phyloP scores from a whole-genome alignment of 2,329 filamentous ascomycete species.

The Pseudogymnoascus sp. region DNA sequence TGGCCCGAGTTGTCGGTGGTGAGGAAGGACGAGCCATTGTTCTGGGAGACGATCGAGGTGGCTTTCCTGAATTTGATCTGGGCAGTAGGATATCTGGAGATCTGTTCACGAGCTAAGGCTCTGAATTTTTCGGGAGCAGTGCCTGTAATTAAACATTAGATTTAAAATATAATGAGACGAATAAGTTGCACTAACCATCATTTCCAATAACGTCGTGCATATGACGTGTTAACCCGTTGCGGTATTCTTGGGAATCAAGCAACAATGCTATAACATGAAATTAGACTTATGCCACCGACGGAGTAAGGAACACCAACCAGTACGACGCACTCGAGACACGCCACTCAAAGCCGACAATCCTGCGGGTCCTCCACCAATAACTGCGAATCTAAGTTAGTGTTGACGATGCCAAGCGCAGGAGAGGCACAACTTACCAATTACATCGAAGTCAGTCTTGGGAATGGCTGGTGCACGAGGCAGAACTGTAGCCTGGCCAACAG shows the following conservation, averaged over 20 bases:
- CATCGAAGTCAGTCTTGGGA: conserved; percentile 19
- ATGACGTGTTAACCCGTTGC: conserved; percentile 33
- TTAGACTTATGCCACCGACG: too few relatives aligned
- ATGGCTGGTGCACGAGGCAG: background rate
- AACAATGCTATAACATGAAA: conserved; percentile 25
- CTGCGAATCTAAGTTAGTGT: too few relatives aligned
- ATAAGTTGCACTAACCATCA: conserved; percentile 19
- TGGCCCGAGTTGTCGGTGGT: conserved; percentile 32
- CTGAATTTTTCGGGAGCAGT: conserved; percentile 27
- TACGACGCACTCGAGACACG: conserved; percentile 31
- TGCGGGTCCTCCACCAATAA: conserved; percentile 35
- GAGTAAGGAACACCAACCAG: conserved; percentile 12
- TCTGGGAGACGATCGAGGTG: conserved; percentile 25
- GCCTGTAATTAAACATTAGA: conserved; percentile 24
- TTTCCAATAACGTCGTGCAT: conserved; percentile 39
- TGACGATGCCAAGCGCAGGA: too few relatives aligned
- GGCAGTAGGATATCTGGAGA: conserved; percentile 43
- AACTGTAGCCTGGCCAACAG: conserved; percentile 3
- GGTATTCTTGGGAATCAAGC: conserved; percentile 35
- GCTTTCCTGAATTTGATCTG: conserved; percentile 46
- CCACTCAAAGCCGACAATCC: conserved; percentile 34
- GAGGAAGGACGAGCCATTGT: conserved; percentile 39
- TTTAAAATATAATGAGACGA: background rate
- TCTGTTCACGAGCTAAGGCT: conserved; percentile 33
- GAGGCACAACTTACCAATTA: conserved; percentile 18